Evolutionary conservation across 306 rosid species (phyloP), one percentile per base, ranked within the genome.

Genomic region (Rubus idaeus): DNA sequence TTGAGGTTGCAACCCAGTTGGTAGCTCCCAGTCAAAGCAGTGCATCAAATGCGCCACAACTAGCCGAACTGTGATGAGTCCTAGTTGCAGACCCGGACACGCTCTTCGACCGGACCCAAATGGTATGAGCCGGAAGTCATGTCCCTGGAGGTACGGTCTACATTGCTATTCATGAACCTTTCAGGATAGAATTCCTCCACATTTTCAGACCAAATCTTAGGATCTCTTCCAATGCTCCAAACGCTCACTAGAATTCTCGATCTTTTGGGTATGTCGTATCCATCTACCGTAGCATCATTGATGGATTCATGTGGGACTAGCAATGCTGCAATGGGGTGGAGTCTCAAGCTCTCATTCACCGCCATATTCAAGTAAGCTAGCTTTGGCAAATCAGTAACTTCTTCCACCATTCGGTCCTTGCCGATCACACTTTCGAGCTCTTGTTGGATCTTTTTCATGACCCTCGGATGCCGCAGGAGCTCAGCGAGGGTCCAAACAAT

Each of bases 11-110:
- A 56, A 7, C 11, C 61, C 4, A 10, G 65, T 1, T 0, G 83
- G 84, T 62, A 88, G 90, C 42, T 86, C 56, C 88, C 88, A 88
- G 62, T 65, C 23, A 74, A 86, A 86, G 65, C 80, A 82, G 6
- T 85, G 91, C 3, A 76, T 75, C 39, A 88, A 9, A 6, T 78
- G 75, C 8, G 81, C 81, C 9, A 78, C 0, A 30, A 13, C 51
- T 11, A 41, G 66, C 5, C 7, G 44, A 13, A 70, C 75, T 6
- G 62, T 68, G 13, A 10, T 57, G 0, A 69, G 40, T 9, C 75
- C 81, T 30, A 69, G 12, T 6, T 23, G 49, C 50, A 57, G 16
- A 23, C 61, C 75, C 0, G 81, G 75, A 13, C 75, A 77, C 16
- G 37, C 37, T 46, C 70, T 60, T 2, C 76, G 17, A 2, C 71